Evolutionary conservation across 2,329 filamentous ascomycete species (phyloP).

Genomic region (Sporothrix brunneoviolacea): DNA sequence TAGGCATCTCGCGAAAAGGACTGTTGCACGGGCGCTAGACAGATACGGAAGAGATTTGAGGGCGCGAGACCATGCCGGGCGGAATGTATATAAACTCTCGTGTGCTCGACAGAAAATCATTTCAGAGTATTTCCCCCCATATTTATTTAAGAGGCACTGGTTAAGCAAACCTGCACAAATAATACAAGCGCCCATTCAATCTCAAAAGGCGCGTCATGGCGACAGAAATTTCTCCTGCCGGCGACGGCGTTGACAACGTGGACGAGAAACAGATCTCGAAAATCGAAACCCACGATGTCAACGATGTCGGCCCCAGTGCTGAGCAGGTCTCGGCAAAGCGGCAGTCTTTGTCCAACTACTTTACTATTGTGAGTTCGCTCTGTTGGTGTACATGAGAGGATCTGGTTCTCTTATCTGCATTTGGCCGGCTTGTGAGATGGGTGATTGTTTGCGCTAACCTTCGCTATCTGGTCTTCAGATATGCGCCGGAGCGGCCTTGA

Average conservation of each 20-base stretch:
- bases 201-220: no score
- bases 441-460: neutral
- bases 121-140: no score
- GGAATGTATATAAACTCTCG: no score
- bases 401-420: neutral
- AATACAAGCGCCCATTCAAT: no score
- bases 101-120: no score
- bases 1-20: no score
- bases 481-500: slow-evolving; percentile 22
- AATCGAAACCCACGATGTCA: neutral
- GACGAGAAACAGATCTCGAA: slow-evolving; percentile 5
- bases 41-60: no score
- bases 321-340: slow-evolving; percentile 4
- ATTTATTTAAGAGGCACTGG: no score
- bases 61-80: no score
- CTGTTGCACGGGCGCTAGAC: no score
- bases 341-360: slow-evolving; percentile 13
- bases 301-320: neutral
- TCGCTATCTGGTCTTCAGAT: slow-evolving; percentile 8
- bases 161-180: no score
- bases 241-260: neutral
- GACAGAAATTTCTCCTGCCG: slow-evolving; percentile 1
- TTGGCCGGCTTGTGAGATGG: neutral
- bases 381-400: neutral
- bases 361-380: slow-evolving; percentile 9